Base-by-base conservation (phyloP, 805 yeast species). In the Candida morakotiae region DNA sequence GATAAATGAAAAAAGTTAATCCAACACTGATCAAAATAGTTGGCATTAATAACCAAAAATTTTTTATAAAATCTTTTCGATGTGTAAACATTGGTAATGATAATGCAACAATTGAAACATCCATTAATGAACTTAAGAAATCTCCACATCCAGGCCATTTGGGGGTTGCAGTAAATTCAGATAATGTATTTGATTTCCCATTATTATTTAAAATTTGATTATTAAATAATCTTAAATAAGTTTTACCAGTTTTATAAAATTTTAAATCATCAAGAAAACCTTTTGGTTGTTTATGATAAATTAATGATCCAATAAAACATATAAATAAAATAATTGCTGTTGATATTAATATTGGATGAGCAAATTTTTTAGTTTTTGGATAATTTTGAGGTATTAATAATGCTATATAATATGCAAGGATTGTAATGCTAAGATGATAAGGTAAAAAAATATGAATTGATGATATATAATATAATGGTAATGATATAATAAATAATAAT, bases 91-190 rank as follows among this genome's bases (percentile, higher is more conserved):
- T 82, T 3, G 95, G 88, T 35, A 85, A 60, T 16, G 89, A 75
- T 29, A 85, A 64, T 1, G 91, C 75, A 1, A 83, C 88, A 56
- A 85, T 85, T 2, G 87, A 76, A 7, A 83, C 72, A 49, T 84
- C 93, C 83, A 85, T 80, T 46, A 84, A 56, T 0, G 88, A 73
- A 5, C 79, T 55, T 27, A 85, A 67, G 11, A 40, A 24, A 52
- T 85, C 94, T 2, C 95, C 95, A 10, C 89, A 85, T 0, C 95
- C 95, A 1, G 94, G 93, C 73, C 77, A 72, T 15, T 57, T 52
- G 1, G 70, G 67, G 2, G 63, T 56, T 3, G 57, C 49, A 0
- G 71, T 63, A 27, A 40, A 51, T 28, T 53, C 49, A 10, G 42
- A 40, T 11, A 43, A 42, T 10, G 39, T 24, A n/a, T 26, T 31